Evolutionary conservation across 2,329 filamentous ascomycete genomes (phyloP).

Genomic region (Exophiala calicioides): DNA sequence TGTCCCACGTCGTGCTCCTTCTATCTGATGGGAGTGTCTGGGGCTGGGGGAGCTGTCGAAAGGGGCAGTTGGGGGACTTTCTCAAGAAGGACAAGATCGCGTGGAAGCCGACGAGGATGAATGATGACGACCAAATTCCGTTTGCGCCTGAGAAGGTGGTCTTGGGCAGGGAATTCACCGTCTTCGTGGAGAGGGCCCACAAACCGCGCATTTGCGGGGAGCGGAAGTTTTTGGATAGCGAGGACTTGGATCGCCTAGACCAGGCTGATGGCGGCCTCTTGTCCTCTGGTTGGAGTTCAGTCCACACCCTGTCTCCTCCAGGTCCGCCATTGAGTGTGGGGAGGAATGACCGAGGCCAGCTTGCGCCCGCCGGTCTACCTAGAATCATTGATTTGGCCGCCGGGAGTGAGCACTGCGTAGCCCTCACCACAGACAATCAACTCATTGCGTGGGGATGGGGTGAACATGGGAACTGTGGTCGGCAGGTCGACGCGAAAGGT

Average conservation of each 20-base stretch:
- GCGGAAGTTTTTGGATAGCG: slow-evolving; percentile 3
- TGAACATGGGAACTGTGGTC: slow-evolving; percentile 94
- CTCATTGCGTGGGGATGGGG: slow-evolving; percentile 94
- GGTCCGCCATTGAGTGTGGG: slow-evolving; percentile 65
- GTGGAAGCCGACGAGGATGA: slow-evolving; percentile 63
- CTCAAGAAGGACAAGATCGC: slow-evolving; percentile 50
- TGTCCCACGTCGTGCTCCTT: slow-evolving; percentile 75
- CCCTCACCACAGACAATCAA: slow-evolving; percentile 63
- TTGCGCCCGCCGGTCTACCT: slow-evolving; percentile 65
- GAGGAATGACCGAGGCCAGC: slow-evolving; percentile 79
- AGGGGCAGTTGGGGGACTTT: slow-evolving; percentile 74
- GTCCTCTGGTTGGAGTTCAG: slow-evolving; percentile 21
- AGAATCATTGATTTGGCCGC: slow-evolving; percentile 65
- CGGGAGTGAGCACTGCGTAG: slow-evolving; percentile 89
- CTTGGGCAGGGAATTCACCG: slow-evolving; percentile 85
- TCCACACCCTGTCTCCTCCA: slow-evolving; percentile 65
- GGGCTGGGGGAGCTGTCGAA: slow-evolving; percentile 85
- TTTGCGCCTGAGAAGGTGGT: slow-evolving; percentile 69
- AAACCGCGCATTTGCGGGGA: slow-evolving; percentile 18
- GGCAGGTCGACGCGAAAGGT: slow-evolving; percentile 59
- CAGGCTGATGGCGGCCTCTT: slow-evolving; percentile 4
- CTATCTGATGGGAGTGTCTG: slow-evolving; percentile 74
- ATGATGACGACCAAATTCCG: slow-evolving; percentile 32
- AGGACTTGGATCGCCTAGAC: not conserved
- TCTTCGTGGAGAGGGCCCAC: slow-evolving; percentile 56